Conservation (phyloP, 1,139 yeast species). For the Arxiozyma slooffiae region DNA sequence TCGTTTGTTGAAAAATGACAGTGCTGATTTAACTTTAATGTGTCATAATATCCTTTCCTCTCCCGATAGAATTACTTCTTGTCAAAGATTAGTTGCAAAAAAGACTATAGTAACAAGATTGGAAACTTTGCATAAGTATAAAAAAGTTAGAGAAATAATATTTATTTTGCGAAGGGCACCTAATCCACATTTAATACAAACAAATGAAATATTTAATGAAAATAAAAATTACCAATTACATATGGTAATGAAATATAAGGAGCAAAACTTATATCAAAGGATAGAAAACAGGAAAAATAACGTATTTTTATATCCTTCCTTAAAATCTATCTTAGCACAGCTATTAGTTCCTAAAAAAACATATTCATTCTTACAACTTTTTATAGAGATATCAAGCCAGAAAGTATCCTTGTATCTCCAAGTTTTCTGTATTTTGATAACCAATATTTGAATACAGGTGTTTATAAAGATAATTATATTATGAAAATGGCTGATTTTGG, state of each 20-base stretch:
- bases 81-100: constrained; percentile 59
- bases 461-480: constrained; percentile 41
- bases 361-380: constrained; percentile 65
- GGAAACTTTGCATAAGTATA: constrained; percentile 44
- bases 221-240: constrained; percentile 47
- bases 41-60: constrained; percentile 31
- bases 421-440: constrained; percentile 45
- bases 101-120: constrained; percentile 62
- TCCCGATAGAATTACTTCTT: constrained; percentile 29
- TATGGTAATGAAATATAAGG: constrained; percentile 84
- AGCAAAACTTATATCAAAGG: constrained; percentile 66
- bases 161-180: constrained; percentile 64
- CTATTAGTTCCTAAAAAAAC: constrained; percentile 65
- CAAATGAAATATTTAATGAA: constrained; percentile 73
- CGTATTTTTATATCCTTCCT: constrained; percentile 45
- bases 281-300: constrained; percentile 47
- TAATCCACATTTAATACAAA: constrained; percentile 61
- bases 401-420: constrained; percentile 65
- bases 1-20: constrained; percentile 6
- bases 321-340: constrained; percentile 61
- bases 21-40: constrained; percentile 32
- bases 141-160: constrained; percentile 59
- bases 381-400: constrained; percentile 95
- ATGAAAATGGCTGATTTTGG: constrained; percentile 91
- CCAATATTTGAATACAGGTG: constrained; percentile 28